Percentiles rank a stretch among this genome's conserved stretches.
Evolutionary conservation across 2,329 filamentous ascomycete genomes (phyloP).

Genomic region (Phoma sp.): DNA sequence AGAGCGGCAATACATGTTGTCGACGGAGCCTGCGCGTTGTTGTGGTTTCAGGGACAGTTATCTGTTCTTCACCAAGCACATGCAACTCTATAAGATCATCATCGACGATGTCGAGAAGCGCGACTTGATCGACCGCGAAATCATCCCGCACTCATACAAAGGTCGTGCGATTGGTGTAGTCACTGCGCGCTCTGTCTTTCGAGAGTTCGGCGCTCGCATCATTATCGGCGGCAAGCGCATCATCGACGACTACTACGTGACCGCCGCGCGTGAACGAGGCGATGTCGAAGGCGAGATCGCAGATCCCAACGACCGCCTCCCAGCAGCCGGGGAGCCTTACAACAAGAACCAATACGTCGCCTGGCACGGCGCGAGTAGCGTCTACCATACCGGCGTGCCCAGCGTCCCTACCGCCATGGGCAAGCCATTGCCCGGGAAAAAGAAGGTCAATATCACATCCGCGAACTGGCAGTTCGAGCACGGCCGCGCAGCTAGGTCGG

Average conservation of each 20-base stretch:
- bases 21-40: slow-evolving; percentile 94
- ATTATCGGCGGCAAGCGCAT: slow-evolving; percentile 88
- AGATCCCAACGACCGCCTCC: slow-evolving; percentile 82
- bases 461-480: slow-evolving; percentile 98
- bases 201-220: slow-evolving; percentile 94
- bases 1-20: slow-evolving; percentile 94
- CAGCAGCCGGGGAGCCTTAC: slow-evolving; percentile 81
- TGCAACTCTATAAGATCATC: slow-evolving; percentile 95
- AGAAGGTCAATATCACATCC: slow-evolving; percentile 86
- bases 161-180: slow-evolving; percentile 96
- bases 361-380: slow-evolving; percentile 95
- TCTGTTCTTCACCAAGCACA: slow-evolving; percentile 98
- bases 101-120: slow-evolving; percentile 97
- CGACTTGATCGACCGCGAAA: slow-evolving; percentile 91
- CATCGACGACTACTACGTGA: slow-evolving; percentile 86
- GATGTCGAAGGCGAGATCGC: slow-evolving; percentile 87
- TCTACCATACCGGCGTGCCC: slow-evolving; percentile 85
- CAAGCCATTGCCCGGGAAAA: slow-evolving; percentile 76
- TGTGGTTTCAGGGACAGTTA: slow-evolving; percentile 98
- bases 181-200: slow-evolving; percentile 93
- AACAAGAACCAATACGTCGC: slow-evolving; percentile 99
- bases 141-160: slow-evolving; percentile 98
- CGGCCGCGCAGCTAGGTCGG: slow-evolving; percentile 85
- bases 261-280: slow-evolving; percentile 75
- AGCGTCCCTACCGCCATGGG: slow-evolving; percentile 76